Evolutionary conservation across 768 basidiomycete species (phyloP), one percentile per base, ranked within the genome.

Genomic region (Boletus rubescentipes): DNA sequence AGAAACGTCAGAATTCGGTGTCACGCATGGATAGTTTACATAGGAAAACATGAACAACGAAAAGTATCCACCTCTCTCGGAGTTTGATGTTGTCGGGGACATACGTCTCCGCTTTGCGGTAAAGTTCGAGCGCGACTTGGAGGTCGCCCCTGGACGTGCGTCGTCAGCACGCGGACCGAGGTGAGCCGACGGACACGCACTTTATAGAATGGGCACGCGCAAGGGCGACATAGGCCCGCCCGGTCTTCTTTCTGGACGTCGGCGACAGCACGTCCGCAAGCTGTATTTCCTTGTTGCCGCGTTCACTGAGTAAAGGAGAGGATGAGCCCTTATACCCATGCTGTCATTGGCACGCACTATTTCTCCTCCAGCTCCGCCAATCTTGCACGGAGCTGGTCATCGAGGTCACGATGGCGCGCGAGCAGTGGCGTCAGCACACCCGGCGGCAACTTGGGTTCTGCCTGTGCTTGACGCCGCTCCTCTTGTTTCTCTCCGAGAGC

Each of bases 61-160:
- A 86, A 76, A 82, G 79, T 78, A 85, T 85, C 81, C 79, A 92
- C 91, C 91, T 88, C 78, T 89, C 89, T 80, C 85, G 83, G 45
- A 93, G 78, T 69, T 90, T 92, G 71, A 82, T 69, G 65, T 93
- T 93, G 53, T 91, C 87, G n/a, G 91, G 91, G 44, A 91, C 89
- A 60, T 91, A 92, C 6, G 78, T 77, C 67, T 87, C 86, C 18
- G 90, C 91, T 62, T 89, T 88, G 65, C 85, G 84, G 66, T 92
- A 93, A 15, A 93, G 79, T 50, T 90, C 87, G 36, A 93, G 77
- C 3, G 91, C 91, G 2, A 83, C 80, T 62, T 86, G 79, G n/a
- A 91, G 75, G 63, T 91, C 84, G n/a, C 87, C 87, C 75, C 89
- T 91, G 37, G 42, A 23, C 2, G 18, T 4, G 4, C 10, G 42